A percentile compares a stretch with the other conserved stretches of the same genome.
These are phyloP conservation scores for Isatis lusitanica DNA, from an alignment of 441 rosid genomes.

Conservation along the genomic window DNA sequence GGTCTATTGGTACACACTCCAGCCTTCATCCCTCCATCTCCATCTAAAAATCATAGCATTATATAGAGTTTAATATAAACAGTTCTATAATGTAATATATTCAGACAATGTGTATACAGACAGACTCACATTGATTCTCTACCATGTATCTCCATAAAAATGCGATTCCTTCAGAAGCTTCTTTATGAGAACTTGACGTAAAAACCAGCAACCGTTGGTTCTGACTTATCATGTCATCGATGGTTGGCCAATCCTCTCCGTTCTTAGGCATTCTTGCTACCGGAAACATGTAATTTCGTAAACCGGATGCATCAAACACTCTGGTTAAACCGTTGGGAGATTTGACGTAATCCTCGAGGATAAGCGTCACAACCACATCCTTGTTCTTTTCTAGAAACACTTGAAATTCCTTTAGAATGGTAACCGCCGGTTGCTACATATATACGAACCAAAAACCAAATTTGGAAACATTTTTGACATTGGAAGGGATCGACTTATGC, in stretches of 20 bases:
- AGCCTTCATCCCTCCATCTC: conserved; percentile 52
- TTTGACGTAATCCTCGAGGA: conserved; percentile 63
- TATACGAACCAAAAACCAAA: not conserved
- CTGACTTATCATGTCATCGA: conserved; percentile 49
- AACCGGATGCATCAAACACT: conserved; percentile 55
- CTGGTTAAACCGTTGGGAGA: conserved; percentile 50
- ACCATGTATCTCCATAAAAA: conserved; percentile 62
- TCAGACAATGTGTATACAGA: not conserved
- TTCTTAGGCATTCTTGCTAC: conserved; percentile 60
- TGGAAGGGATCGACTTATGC: not conserved
- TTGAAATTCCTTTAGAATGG: conserved; percentile 50
- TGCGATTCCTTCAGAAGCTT: conserved; percentile 62
- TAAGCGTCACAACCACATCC: conserved; percentile 51
- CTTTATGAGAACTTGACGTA: conserved; percentile 54
- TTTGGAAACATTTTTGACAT: not conserved
- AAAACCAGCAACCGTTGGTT: conserved; percentile 67
- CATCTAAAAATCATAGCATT: conserved; percentile 42
- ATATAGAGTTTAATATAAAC: not conserved
- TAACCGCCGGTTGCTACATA: conserved; percentile 57
- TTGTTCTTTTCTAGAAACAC: conserved; percentile 53
- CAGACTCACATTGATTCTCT: conserved; percentile 61
- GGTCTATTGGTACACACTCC: conserved; percentile 59
- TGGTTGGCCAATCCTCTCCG: conserved; percentile 59
- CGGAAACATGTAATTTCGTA: conserved; percentile 63
- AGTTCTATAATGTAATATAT: not conserved